phyloP scores from a whole-genome alignment of 139 green algal genomes.

The Volvox reticuliferus region DNA sequence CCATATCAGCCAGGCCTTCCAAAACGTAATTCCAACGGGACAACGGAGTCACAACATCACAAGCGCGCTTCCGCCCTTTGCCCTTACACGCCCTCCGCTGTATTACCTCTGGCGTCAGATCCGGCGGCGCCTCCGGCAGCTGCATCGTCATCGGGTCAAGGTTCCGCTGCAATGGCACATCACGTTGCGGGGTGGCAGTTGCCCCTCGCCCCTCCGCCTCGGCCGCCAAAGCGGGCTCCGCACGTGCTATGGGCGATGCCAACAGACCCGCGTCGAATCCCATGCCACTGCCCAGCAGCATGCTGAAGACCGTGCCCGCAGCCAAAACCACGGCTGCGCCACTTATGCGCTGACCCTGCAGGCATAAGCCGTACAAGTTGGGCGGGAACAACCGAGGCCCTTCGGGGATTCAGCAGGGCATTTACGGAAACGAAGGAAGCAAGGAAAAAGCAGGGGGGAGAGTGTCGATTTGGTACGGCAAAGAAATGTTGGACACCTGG shows the following conservation, averaged over 20 bases:
- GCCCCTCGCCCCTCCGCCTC: neutral
- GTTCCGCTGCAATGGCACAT: constrained; percentile 29
- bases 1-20: too few relatives aligned
- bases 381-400: too few relatives aligned
- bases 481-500: too few relatives aligned
- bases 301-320: constrained; percentile 2
- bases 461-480: too few relatives aligned
- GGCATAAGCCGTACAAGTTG: too few relatives aligned
- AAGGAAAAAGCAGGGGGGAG: too few relatives aligned
- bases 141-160: constrained; percentile 42
- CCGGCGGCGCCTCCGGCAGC: constrained; percentile 18
- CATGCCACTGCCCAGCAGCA: constrained; percentile 13
- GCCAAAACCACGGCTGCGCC: neutral
- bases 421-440: too few relatives aligned
- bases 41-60: too few relatives aligned
- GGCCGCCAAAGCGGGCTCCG: neutral
- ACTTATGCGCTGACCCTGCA: neutral
- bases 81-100: neutral
- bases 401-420: too few relatives aligned
- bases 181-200: neutral
- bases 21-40: too few relatives aligned
- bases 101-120: constrained; percentile 24
- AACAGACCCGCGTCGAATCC: neutral
- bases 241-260: neutral
- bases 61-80: too few relatives aligned